These are phyloP conservation scores for apple (Malus domestica) DNA, from an alignment of 306 rosid species.

Conservation along the genomic window ASM211411v1 NC_041799.1:29431501-29432000, in stretches of 20 bases:
- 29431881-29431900: no score
- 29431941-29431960: no score
- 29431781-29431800: no score
- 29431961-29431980: no score
- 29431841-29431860: no score
- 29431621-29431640: not conserved
- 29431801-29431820: no score
- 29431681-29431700: not conserved
- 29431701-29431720: not conserved
- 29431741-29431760: not conserved
- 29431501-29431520: not conserved
- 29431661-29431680: not conserved
- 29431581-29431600: not conserved
- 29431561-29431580: not conserved
- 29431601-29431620: not conserved
- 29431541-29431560: not conserved
- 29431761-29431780: not conserved
- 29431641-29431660: not conserved
- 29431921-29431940: no score
- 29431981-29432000: no score
- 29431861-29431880: no score
- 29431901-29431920: no score
- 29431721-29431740: not conserved
- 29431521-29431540: not conserved
- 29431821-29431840: no score